These are phyloP conservation scores for Cryptosporidium muris DNA, from an alignment of 169 alveolate genomes.

Conservation along the genomic window DNA sequence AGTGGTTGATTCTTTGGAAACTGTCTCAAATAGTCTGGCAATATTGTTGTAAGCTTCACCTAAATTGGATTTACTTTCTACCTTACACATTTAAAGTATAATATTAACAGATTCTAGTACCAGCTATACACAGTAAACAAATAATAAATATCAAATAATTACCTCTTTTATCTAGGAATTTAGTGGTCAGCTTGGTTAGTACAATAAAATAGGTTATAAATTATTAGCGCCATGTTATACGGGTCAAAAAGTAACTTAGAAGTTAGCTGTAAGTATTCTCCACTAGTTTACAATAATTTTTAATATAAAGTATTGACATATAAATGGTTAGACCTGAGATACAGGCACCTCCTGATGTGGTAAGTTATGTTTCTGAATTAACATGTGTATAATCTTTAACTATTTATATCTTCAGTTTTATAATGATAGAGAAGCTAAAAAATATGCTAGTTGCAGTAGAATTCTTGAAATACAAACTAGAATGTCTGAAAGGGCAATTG, in stretches of 20 bases:
- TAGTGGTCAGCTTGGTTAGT: too few species aligned
- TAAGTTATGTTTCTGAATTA: conserved; percentile 4
- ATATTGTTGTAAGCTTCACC: conserved; percentile 59
- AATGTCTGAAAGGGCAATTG: conserved; percentile 92
- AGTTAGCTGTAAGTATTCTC: neutral
- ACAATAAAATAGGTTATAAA: too few species aligned
- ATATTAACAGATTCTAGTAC: too few species aligned
- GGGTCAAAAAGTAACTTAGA: too few species aligned
- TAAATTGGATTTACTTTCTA: conserved; percentile 2
- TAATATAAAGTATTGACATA: neutral
- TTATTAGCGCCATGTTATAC: too few species aligned
- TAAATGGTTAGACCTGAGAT: conserved; percentile 56
- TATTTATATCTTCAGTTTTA: conserved; percentile 78
- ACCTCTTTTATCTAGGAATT: too few species aligned
- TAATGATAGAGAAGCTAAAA: conserved; percentile 88
- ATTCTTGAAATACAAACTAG: conserved; percentile 91
- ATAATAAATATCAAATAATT: too few species aligned
- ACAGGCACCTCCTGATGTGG: conserved; percentile 70
- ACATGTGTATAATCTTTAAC: neutral
- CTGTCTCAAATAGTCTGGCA: conserved; percentile 43
- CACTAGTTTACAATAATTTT: neutral
- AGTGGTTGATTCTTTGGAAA: conserved; percentile 31
- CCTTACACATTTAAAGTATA: neutral
- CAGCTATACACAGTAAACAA: too few species aligned
- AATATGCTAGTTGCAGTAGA: conserved; percentile 87